These are phyloP conservation scores for Geotrichum phurueaensis DNA, from an alignment of 1,139 yeast genomes.

Conservation along the genomic window DNA sequence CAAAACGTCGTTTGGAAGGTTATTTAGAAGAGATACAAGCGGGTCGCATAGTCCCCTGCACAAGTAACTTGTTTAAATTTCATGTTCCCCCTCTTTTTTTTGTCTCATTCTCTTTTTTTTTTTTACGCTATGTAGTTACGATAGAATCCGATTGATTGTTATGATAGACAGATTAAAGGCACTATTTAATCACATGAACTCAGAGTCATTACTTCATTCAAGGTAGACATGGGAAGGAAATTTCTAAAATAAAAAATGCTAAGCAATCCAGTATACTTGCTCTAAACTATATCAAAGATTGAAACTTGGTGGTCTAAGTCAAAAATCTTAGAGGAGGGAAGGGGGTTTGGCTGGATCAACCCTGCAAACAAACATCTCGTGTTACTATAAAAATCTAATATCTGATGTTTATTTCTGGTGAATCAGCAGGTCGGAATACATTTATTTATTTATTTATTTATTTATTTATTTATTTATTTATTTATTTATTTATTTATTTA, in stretches of 20 bases:
- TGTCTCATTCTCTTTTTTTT: background rate
- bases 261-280: background rate
- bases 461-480: no score
- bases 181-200: background rate
- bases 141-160: background rate
- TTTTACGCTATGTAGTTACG: background rate
- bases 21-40: slow-evolving; percentile 46
- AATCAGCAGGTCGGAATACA: no score
- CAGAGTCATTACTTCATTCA: background rate
- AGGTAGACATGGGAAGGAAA: background rate
- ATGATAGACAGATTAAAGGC: background rate
- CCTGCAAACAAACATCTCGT: no score
- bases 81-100: background rate
- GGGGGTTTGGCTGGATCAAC: background rate
- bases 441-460: no score
- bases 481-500: no score
- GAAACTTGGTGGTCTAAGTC: background rate
- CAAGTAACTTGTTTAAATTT: slow-evolving; percentile 1
- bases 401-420: no score
- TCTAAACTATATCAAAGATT: background rate
- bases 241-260: background rate
- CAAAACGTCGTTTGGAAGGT: slow-evolving; percentile 48
- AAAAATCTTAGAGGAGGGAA: background rate
- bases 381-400: no score
- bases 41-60: slow-evolving; percentile 13